Percentiles rank a stretch among this genome's conserved stretches.
Evolutionary conservation across 1,139 yeast genomes (phyloP).

Genomic region (Suhomyces atakaporum): DNA sequence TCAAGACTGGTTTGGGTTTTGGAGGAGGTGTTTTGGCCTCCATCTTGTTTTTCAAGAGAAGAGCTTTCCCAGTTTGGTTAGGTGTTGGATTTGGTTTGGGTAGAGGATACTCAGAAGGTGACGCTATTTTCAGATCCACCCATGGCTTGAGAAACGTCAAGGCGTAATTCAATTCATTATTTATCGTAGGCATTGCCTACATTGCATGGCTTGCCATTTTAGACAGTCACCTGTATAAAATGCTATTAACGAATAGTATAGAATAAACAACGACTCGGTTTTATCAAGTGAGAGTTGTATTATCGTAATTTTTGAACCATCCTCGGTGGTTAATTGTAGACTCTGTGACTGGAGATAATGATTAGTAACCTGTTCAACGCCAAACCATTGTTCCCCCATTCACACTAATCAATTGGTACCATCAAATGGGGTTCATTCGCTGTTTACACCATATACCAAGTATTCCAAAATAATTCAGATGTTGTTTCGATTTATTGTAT

Average conservation of each 20-base stretch:
- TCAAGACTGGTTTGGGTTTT: slow-evolving; percentile 95
- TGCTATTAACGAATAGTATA: slow-evolving; percentile 2
- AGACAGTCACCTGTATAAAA: slow-evolving; percentile 1
- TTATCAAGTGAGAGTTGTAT: too few relatives aligned
- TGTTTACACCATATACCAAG: too few relatives aligned
- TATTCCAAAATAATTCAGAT: too few relatives aligned
- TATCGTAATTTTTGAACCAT: too few relatives aligned
- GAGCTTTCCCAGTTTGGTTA: slow-evolving; percentile 96
- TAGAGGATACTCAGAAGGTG: slow-evolving; percentile 97
- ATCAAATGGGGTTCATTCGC: too few relatives aligned
- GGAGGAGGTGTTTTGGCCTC: slow-evolving; percentile 96
- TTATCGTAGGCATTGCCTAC: slow-evolving; percentile 10
- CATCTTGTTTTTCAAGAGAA: slow-evolving; percentile 87
- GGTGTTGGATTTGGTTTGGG: slow-evolving; percentile 97
- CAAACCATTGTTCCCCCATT: too few relatives aligned
- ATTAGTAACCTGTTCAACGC: too few relatives aligned
- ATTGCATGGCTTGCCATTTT: slow-evolving; percentile 8
- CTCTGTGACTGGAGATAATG: too few relatives aligned
- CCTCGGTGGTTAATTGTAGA: too few relatives aligned
- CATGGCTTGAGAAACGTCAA: slow-evolving; percentile 75
- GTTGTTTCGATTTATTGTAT: too few relatives aligned
- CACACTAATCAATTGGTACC: too few relatives aligned
- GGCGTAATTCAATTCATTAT: slow-evolving; percentile 40
- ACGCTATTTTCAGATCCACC: slow-evolving; percentile 84
- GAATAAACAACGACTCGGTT: too few relatives aligned